phyloP scores from a whole-genome alignment of 2,329 filamentous ascomycete species.

The Penicillium sp. region DNA sequence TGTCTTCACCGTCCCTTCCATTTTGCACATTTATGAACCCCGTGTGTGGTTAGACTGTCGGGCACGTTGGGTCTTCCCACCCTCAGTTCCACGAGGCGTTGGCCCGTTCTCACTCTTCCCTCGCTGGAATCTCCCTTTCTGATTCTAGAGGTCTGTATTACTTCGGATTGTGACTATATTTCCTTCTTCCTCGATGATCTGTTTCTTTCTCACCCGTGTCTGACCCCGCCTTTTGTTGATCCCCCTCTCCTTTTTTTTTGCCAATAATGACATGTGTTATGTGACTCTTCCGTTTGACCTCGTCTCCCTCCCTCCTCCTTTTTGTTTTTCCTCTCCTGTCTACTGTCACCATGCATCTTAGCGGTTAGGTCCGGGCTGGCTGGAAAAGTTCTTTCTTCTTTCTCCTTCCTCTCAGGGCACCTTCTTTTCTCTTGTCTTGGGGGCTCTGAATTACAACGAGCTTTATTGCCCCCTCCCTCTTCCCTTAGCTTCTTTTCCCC shows the following conservation, averaged over 20 bases:
- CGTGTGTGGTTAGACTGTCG: not conserved
- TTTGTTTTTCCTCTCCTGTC: slow-evolving; percentile 20
- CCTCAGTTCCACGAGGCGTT: not conserved
- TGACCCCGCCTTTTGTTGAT: slow-evolving; percentile 9
- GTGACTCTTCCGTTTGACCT: slow-evolving; percentile 20
- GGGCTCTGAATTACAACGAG: not conserved
- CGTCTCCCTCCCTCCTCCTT: slow-evolving; percentile 18
- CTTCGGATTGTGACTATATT: slow-evolving; percentile 23
- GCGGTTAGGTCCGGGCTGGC: slow-evolving; percentile 31
- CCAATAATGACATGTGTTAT: slow-evolving; percentile 38
- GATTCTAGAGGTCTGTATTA: slow-evolving; percentile 35
- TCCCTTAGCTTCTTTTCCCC: slow-evolving; percentile 1
- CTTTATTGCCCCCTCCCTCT: not conserved
- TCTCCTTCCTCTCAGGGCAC: slow-evolving; percentile 25
- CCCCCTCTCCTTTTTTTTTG: slow-evolving; percentile 7
- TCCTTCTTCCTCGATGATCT: not conserved
- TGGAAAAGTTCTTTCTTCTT: slow-evolving; percentile 33
- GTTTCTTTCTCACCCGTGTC: not conserved
- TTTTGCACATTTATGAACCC: not conserved
- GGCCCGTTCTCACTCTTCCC: not conserved
- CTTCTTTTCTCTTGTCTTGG: slow-evolving; percentile 7
- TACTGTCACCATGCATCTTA: slow-evolving; percentile 37
- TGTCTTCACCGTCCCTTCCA: too few relatives aligned
- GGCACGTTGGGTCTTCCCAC: not conserved
- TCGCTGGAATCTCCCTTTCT: slow-evolving; percentile 14